A percentile compares a stretch with the other conserved stretches of the same genome.
Conservation (phyloP, 352 stramenopile genomes). For the Pythium dissimile region DNA sequence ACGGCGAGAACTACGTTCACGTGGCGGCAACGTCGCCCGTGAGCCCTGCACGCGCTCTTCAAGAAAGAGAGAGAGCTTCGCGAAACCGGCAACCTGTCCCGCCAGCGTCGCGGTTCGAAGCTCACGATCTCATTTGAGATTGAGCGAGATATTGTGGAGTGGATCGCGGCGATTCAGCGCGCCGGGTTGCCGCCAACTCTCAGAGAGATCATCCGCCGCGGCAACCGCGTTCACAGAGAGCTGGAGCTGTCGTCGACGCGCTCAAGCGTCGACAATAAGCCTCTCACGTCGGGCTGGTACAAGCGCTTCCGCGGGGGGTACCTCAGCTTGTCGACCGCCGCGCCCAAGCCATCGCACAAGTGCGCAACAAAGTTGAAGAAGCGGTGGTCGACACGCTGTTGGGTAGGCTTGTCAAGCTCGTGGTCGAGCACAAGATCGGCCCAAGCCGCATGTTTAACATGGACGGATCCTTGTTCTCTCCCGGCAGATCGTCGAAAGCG, state of each 20-base stretch:
- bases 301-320: conserved; percentile 5
- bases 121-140: background rate
- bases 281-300: conserved; percentile 15
- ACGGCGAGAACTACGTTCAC: background rate
- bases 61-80: conserved; percentile 1
- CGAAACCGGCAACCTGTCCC: background rate
- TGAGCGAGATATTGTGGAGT: background rate
- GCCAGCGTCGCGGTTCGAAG: background rate
- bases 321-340: background rate
- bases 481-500: background rate
- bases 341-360: background rate
- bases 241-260: background rate
- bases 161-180: background rate
- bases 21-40: background rate
- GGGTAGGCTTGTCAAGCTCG: conserved; percentile 1
- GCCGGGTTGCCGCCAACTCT: background rate
- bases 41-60: background rate
- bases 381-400: background rate
- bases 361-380: conserved; percentile 6
- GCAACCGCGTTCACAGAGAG: background rate
- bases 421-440: conserved; percentile 3
- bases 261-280: background rate
- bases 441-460: conserved; percentile 14
- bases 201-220: background rate
- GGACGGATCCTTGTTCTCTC: conserved; percentile 14